Evolutionary conservation across 129 eudicot species (phyloP), one percentile per base, ranked within the genome.

Genomic region (Solidago caesia): DNA sequence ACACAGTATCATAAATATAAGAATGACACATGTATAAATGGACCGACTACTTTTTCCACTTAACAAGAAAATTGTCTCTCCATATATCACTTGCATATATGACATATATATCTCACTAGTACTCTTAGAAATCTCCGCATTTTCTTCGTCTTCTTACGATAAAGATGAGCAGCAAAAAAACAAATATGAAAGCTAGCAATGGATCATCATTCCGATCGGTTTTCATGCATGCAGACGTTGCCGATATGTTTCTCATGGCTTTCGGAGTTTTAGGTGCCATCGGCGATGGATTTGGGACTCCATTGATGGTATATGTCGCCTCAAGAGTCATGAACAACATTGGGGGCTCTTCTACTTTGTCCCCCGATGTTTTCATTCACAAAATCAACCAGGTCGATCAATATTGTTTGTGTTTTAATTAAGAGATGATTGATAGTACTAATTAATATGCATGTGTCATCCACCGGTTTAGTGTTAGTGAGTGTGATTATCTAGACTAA

Each of bases 171-270:
- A 70, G 33, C 16, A 60, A 46, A 33, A 8, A 67, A 39, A 62
- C 53, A 15, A 66, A 3, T 10, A 61, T 5, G 43, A 77, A 81
- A 55, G 65, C 26, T 21, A 21, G 39, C 39, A 43, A n/a, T 12
- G 89, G 86, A 33, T 88, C 97, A 33, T 33, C 21, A 0, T 69
- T 85, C 44, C 65, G 79, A n/a, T 81, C 91, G 8, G 79, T 89
- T 49, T 92, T 92, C 84, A 92, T 89, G 97, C 91, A 89, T 68
- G 90, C 96, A 1, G 97, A 92, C 62, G 53, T 71, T 4, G 64
- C 43, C 5, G 97, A 92, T 76, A 14, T 55, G 59, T 48, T 80
- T 25, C 69, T 92, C 81, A 92, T 89, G 97, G 67, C 57, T 15
- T 27, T 92, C 27, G 97, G 97, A 2, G 47, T 92, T 56, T n/a